A percentile compares a stretch with the other conserved stretches of the same genome.
phyloP scores from a whole-genome alignment of 306 rosid genomes.

The Cucurbita argyrosperma region DNA sequence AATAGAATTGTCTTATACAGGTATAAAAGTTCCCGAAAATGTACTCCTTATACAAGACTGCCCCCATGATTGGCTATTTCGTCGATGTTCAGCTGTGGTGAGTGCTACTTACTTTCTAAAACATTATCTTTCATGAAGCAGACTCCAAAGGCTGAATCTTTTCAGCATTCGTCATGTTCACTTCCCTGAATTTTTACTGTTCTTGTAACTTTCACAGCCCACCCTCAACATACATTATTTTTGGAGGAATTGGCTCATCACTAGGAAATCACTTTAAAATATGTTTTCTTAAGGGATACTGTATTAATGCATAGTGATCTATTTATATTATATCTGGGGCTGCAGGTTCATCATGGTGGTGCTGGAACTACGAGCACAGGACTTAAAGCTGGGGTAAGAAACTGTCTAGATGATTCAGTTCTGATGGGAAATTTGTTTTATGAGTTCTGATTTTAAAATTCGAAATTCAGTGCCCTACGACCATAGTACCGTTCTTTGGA shows the following conservation, averaged over 20 bases:
- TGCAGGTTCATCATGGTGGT: conserved; percentile 99
- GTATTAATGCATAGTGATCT: not conserved
- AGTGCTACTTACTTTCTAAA: conserved; percentile 10
- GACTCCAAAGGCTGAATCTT: not conserved
- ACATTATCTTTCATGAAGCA: not conserved
- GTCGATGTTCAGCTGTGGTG: conserved; percentile 94
- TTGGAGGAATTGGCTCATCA: not conserved
- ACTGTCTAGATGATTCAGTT: not conserved
- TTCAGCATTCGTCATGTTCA: not conserved
- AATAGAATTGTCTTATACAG: conserved; percentile 28
- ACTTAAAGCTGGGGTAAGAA: conserved; percentile 76
- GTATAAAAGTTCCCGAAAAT: conserved; percentile 45
- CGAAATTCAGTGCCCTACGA: conserved; percentile 71
- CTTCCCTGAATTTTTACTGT: not conserved
- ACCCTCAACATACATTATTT: not conserved
- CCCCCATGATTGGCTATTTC: conserved; percentile 97
- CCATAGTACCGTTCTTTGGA: conserved; percentile 93
- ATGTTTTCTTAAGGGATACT: not conserved
- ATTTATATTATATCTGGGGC: not conserved
- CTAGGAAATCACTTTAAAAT: not conserved
- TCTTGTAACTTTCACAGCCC: not conserved
- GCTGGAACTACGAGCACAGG: conserved; percentile 98
- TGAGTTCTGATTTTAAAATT: conserved; percentile 11
- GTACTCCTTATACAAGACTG: conserved; percentile 79
- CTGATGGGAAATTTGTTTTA: not conserved